phyloP scores from a whole-genome alignment of 331 rosid genomes.

The Malus hybrid region DNA sequence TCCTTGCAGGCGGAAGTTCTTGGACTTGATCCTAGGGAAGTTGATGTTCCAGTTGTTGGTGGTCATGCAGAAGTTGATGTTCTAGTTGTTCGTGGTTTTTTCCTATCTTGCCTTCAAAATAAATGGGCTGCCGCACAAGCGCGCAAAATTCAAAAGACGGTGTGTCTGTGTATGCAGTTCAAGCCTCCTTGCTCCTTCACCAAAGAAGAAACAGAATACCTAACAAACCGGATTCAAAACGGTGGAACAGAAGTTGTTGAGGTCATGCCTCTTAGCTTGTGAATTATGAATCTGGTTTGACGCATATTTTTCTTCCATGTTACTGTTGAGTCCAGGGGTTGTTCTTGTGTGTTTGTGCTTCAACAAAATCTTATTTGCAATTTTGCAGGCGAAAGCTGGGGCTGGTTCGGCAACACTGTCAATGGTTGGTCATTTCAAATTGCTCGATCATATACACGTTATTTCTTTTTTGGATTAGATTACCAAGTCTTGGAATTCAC shows the following conservation, averaged over 20 bases:
- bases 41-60: slow-evolving; percentile 94
- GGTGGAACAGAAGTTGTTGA: slow-evolving; percentile 99
- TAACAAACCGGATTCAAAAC: slow-evolving; percentile 90
- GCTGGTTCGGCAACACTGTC: slow-evolving; percentile 95
- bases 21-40: slow-evolving; percentile 90
- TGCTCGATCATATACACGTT: background rate
- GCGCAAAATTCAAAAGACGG: background rate
- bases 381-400: slow-evolving; percentile 87
- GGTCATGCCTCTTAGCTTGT: slow-evolving; percentile 34
- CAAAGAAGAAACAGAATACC: slow-evolving; percentile 59
- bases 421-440: slow-evolving; percentile 42
- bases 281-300: background rate
- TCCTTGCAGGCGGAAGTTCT: slow-evolving; percentile 74
- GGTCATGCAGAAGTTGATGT: slow-evolving; percentile 96
- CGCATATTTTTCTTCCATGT: background rate
- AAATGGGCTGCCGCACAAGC: background rate
- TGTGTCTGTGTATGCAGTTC: slow-evolving; percentile 42
- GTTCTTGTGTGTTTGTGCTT: background rate
- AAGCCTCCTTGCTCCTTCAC: slow-evolving; percentile 86
- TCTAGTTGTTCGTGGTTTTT: slow-evolving; percentile 82
- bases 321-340: background rate
- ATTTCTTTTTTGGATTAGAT: background rate
- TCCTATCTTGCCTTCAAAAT: background rate
- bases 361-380: background rate
- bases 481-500: background rate